Conservation (phyloP, 2,329 filamentous ascomycete species). For the Diplocarpon mali region DNA sequence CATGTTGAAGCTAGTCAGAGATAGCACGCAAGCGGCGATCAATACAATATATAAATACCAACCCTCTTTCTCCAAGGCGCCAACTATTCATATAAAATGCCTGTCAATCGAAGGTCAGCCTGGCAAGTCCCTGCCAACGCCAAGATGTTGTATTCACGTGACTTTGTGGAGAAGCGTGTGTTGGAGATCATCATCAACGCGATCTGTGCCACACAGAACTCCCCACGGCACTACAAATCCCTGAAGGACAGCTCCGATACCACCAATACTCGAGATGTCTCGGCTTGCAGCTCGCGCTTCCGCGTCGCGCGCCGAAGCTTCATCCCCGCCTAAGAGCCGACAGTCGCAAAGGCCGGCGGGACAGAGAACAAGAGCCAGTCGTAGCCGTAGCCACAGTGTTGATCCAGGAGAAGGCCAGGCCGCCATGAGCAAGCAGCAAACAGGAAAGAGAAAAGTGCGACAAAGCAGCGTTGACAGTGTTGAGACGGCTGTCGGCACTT, state of each 20-base stretch:
- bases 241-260: neutral
- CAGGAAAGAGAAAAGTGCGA: slow-evolving; percentile 7
- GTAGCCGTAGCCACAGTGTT: slow-evolving; percentile 31
- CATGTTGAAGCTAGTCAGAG: no score
- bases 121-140: no score
- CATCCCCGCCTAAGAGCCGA: slow-evolving; percentile 20
- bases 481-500: slow-evolving; percentile 13
- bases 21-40: no score
- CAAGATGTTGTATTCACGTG: no score
- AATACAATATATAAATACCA: no score
- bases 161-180: no score
- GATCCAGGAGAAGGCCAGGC: slow-evolving; percentile 22
- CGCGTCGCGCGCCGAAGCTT: slow-evolving; percentile 15
- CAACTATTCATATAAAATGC: no score
- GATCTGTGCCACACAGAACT: neutral
- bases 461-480: slow-evolving; percentile 19
- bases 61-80: no score
- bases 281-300: slow-evolving; percentile 16
- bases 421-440: slow-evolving; percentile 1
- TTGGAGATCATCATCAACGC: no score
- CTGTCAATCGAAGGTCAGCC: no score
- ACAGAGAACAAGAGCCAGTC: slow-evolving; percentile 25
- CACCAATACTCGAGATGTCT: neutral
- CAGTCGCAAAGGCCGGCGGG: slow-evolving; percentile 14
- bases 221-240: neutral